These are phyloP conservation scores for Pisolithus tinctorius DNA, from an alignment of 768 basidiomycete genomes.

Conservation along the genomic window DNA sequence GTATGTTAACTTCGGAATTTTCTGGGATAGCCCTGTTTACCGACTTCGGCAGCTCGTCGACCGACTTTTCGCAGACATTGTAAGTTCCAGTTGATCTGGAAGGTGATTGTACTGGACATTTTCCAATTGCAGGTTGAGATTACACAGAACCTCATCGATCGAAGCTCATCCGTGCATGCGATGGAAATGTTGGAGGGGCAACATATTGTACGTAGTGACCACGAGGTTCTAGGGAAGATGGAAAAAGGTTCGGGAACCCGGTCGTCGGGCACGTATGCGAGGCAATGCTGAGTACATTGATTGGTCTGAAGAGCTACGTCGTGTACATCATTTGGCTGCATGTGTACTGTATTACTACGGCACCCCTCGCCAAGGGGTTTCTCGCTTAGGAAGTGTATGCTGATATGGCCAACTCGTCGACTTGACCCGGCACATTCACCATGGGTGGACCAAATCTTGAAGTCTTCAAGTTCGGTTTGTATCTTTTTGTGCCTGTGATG, in stretches of 20 bases:
- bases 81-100: conserved; percentile 27
- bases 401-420: too few species aligned
- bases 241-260: conserved; percentile 41
- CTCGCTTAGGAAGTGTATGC: not conserved
- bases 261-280: conserved; percentile 60
- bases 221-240: conserved; percentile 33
- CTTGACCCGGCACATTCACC: conserved; percentile 23
- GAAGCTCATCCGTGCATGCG: conserved; percentile 44
- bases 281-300: conserved; percentile 44
- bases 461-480: conserved; percentile 84
- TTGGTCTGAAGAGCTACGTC: not conserved
- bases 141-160: conserved; percentile 48
- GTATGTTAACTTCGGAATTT: conserved; percentile 28
- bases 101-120: conserved; percentile 1
- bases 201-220: conserved; percentile 21
- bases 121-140: conserved; percentile 46
- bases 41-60: conserved; percentile 43
- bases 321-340: not conserved
- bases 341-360: not conserved
- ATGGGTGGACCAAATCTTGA: conserved; percentile 82
- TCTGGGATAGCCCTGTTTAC: conserved; percentile 21
- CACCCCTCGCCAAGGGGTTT: not conserved
- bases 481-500: conserved; percentile 77
- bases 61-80: conserved; percentile 61
- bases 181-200: conserved; percentile 36